Evolutionary conservation across 257 asterid genomes (phyloP).

Genomic region (Anisodus tanguticus): DNA sequence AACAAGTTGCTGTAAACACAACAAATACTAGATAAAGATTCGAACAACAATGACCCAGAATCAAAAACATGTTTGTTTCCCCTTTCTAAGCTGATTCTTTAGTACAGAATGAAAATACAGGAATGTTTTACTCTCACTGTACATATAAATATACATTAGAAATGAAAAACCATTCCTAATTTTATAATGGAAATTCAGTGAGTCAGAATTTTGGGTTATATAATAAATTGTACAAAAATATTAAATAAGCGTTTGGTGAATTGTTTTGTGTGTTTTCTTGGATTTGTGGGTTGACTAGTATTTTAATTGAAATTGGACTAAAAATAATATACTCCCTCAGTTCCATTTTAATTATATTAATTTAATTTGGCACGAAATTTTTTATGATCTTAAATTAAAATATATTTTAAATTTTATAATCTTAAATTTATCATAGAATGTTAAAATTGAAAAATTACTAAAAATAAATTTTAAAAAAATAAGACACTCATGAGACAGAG

Average conservation of each 20-base stretch:
- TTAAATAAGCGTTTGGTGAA: conserved; percentile 33
- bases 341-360: too few relatives aligned
- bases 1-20: conserved; percentile 31
- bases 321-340: not conserved
- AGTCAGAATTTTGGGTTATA: not conserved
- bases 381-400: too few relatives aligned
- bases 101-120: conserved; percentile 17
- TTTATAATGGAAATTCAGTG: not conserved
- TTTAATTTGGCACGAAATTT: too few relatives aligned
- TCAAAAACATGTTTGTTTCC: conserved; percentile 20
- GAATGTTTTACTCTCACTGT: conserved; percentile 30
- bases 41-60: conserved; percentile 50
- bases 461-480: not conserved
- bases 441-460: not conserved
- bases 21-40: conserved; percentile 39
- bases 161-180: not conserved
- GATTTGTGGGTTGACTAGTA: conserved; percentile 45
- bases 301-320: not conserved
- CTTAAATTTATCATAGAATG: too few relatives aligned
- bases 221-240: not conserved
- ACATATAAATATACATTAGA: not conserved
- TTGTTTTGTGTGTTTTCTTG: conserved; percentile 30
- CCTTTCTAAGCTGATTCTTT: conserved; percentile 2
- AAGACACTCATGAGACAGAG: not conserved
- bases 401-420: too few relatives aligned